Conservation (phyloP, 1,284 basidiomycete species). For the Singerocomus rubriflavus region DNA sequence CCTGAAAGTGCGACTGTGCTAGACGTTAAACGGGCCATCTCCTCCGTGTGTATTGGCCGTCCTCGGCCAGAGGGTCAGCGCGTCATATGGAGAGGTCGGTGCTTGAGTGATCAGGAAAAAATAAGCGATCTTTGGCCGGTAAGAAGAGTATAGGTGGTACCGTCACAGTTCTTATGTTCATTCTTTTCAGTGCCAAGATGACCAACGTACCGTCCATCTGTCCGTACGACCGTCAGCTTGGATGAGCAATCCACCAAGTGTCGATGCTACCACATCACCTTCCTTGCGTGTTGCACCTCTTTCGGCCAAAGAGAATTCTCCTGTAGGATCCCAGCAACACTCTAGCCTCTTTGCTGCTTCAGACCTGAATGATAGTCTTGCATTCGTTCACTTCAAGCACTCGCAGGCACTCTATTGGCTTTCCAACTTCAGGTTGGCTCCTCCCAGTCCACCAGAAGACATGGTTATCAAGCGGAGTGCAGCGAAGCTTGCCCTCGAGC, state of each 20-base stretch:
- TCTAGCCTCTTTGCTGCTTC: neutral
- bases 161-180: slow-evolving; percentile 10
- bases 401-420: slow-evolving; percentile 46
- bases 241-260: slow-evolving; percentile 49
- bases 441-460: slow-evolving; percentile 10
- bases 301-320: neutral
- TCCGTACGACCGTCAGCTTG: slow-evolving; percentile 76
- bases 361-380: slow-evolving; percentile 23
- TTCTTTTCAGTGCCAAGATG: slow-evolving; percentile 46
- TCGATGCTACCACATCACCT: slow-evolving; percentile 11
- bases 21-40: slow-evolving; percentile 68
- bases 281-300: neutral
- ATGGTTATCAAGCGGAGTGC: slow-evolving; percentile 7
- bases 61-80: slow-evolving; percentile 68
- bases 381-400: slow-evolving; percentile 46
- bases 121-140: slow-evolving; percentile 71
- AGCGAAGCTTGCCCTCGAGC: slow-evolving; percentile 34
- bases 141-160: slow-evolving; percentile 21
- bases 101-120: slow-evolving; percentile 61
- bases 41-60: slow-evolving; percentile 55
- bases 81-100: slow-evolving; percentile 70
- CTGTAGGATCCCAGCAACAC: slow-evolving; percentile 3
- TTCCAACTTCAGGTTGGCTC: slow-evolving; percentile 24
- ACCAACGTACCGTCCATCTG: slow-evolving; percentile 63
- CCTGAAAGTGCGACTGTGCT: too few species aligned